Base-by-base conservation (phyloP, 306 rosid genomes). In the Erythrophleum fordii region DNA sequence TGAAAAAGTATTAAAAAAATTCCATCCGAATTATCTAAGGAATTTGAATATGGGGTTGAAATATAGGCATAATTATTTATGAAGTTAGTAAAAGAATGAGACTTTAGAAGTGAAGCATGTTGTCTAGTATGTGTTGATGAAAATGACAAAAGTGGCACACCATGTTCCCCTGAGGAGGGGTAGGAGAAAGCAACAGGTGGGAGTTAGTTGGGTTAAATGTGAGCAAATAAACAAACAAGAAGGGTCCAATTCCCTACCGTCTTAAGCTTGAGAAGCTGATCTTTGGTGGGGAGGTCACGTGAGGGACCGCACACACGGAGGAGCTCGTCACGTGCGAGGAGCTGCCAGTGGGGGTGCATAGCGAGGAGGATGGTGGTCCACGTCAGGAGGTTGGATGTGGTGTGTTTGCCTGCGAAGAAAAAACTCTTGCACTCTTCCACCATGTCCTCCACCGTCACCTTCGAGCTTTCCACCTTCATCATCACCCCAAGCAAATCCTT, bases 321-420 rank as follows among this genome's bases (percentile, higher is more conserved):
- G 62, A 96, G 84, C 91, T 96, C 99, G 5, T 88, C 97, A 88
- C 99, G 98, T 90, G 99, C 99, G 82, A 25, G 85, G n/a, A 75
- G 78, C 84, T 96, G 99, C 99, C 99, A 96, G 0, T 85, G 92
- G 58, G 98, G 98, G 88, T 96, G 99, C 97, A 93, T 96, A 12
- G 99, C 98, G 6, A 96, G 88, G 39, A 96, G 93, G 73, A 92
- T 88, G 77, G 97, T 96, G 22, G 99, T 85, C 99, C 99, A 96
- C 87, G 99, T 96, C 91, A 96, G 89, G 95, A 96, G 69, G 80
- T 93, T 96, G n/a, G 99, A 93, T 41, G 99, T 96, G 82, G 99
- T 96, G 71, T 96, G 98, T 83, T 92, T 96, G 55, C 99, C 99
- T 18, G 99, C 99, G 84, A 96, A 96, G 97, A 96, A 96, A 68